These are phyloP conservation scores for Sporothrix inflata DNA, from an alignment of 2,329 filamentous ascomycete genomes.

Conservation along the genomic window DNA sequence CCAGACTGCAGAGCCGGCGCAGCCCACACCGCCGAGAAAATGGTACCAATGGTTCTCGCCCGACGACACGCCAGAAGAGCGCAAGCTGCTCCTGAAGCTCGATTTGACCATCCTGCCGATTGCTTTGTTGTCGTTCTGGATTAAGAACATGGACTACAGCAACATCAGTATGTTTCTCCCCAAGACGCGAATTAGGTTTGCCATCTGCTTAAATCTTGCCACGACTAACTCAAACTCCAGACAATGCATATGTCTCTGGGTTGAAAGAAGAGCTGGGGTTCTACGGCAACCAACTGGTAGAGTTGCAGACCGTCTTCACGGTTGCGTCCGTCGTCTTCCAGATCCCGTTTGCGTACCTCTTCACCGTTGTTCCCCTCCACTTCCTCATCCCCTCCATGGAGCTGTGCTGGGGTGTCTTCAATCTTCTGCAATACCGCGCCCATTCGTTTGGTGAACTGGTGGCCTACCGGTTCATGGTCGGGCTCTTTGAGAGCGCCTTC, in stretches of 20 bases:
- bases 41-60: slow-evolving; percentile 53
- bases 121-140: slow-evolving; percentile 59
- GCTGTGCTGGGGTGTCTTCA: slow-evolving; percentile 32
- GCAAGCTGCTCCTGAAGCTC: slow-evolving; percentile 57
- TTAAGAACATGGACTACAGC: slow-evolving; percentile 53
- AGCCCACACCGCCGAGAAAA: slow-evolving; percentile 30
- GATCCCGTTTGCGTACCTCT: slow-evolving; percentile 39
- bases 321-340: slow-evolving; percentile 46
- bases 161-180: slow-evolving; percentile 45
- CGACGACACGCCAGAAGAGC: slow-evolving; percentile 54
- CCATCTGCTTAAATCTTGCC: too few relatives aligned
- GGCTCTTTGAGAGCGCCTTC: slow-evolving; percentile 57
- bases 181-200: too few relatives aligned
- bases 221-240: slow-evolving; percentile 7
- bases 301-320: slow-evolving; percentile 57
- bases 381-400: slow-evolving; percentile 48
- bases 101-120: slow-evolving; percentile 61
- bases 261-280: slow-evolving; percentile 52
- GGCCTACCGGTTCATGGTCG: slow-evolving; percentile 57
- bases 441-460: slow-evolving; percentile 46
- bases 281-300: slow-evolving; percentile 49
- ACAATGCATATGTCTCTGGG: slow-evolving; percentile 53
- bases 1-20: neutral
- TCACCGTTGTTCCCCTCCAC: slow-evolving; percentile 45
- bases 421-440: slow-evolving; percentile 53